A percentile compares a stretch with the other conserved stretches of the same genome.
Evolutionary conservation across 768 basidiomycete genomes (phyloP).

Genomic region (Podaxis pistillaris): DNA sequence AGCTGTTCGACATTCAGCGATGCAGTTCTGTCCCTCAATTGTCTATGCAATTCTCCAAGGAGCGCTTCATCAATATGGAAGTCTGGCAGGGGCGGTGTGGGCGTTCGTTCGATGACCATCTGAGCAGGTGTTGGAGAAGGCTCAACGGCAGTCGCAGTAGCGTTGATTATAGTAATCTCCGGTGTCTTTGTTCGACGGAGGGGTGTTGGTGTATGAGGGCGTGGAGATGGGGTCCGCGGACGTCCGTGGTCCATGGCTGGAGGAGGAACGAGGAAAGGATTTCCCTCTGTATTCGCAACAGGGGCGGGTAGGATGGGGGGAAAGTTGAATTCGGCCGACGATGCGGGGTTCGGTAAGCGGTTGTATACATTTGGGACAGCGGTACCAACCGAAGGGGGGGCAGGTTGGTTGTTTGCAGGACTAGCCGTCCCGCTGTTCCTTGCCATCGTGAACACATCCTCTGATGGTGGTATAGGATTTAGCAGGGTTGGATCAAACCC

Average conservation of each 20-base stretch:
- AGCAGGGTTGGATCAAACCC: constrained; percentile 55
- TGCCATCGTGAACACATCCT: constrained; percentile 1
- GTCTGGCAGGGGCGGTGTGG: constrained; percentile 75
- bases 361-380: neutral
- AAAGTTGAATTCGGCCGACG: neutral
- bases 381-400: neutral
- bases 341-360: neutral
- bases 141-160: constrained; percentile 17
- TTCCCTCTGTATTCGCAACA: neutral
- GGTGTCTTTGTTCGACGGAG: constrained; percentile 14
- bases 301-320: neutral
- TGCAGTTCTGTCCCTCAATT: constrained; percentile 54
- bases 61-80: constrained; percentile 62
- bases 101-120: constrained; percentile 58
- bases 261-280: constrained; percentile 11
- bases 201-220: constrained; percentile 18
- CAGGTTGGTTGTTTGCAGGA: constrained; percentile 7
- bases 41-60: constrained; percentile 46
- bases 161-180: constrained; percentile 7
- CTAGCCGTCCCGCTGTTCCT: constrained; percentile 11
- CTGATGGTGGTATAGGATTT: constrained; percentile 42
- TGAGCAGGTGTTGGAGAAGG: constrained; percentile 24
- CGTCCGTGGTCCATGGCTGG: neutral
- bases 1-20: constrained; percentile 81
- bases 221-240: constrained; percentile 12